These are phyloP conservation scores for Starmera dryadoides DNA, from an alignment of 805 yeast genomes.

Conservation along the genomic window DNA sequence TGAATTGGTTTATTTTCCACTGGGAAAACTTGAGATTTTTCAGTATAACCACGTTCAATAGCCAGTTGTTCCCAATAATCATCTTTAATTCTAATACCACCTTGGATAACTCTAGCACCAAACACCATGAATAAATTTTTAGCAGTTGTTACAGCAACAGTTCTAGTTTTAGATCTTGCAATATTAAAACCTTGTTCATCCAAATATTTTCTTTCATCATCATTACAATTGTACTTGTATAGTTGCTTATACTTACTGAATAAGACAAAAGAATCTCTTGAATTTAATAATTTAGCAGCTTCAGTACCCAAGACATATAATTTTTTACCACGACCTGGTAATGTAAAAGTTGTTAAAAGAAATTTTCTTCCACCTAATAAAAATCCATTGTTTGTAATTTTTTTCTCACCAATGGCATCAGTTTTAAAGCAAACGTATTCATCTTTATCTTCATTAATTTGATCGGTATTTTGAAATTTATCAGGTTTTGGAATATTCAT, in stretches of 20 bases:
- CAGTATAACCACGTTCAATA: conserved; percentile 34
- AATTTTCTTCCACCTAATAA: conserved; percentile 31
- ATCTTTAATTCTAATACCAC: conserved; percentile 43
- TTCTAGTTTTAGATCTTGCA: conserved; percentile 14
- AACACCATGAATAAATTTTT: conserved; percentile 38
- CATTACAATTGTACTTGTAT: conserved; percentile 27
- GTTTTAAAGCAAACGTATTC: conserved; percentile 22
- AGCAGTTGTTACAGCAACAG: conserved; percentile 25
- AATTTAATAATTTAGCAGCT: conserved; percentile 32
- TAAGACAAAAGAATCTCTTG: conserved; percentile 47
- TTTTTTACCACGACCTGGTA: conserved; percentile 29
- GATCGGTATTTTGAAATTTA: conserved; percentile 8
- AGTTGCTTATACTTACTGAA: conserved; percentile 33
- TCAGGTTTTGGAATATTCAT: conserved; percentile 7
- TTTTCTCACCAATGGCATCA: conserved; percentile 39
- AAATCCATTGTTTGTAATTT: conserved; percentile 32
- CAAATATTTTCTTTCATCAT: conserved; percentile 30
- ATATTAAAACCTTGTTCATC: conserved; percentile 20
- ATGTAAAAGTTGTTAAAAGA: conserved; percentile 30
- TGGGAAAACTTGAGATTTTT: conserved; percentile 35
- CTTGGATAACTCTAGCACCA: conserved; percentile 40
- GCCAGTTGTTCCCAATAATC: conserved; percentile 50
- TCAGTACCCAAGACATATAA: conserved; percentile 33
- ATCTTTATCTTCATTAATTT: conserved; percentile 18
- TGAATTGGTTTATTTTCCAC: conserved; percentile 10